A percentile compares a stretch with the other conserved stretches of the same genome.
Evolutionary conservation across 345 rosid genomes (phyloP).

Genomic region (Gossypium raimondii): DNA sequence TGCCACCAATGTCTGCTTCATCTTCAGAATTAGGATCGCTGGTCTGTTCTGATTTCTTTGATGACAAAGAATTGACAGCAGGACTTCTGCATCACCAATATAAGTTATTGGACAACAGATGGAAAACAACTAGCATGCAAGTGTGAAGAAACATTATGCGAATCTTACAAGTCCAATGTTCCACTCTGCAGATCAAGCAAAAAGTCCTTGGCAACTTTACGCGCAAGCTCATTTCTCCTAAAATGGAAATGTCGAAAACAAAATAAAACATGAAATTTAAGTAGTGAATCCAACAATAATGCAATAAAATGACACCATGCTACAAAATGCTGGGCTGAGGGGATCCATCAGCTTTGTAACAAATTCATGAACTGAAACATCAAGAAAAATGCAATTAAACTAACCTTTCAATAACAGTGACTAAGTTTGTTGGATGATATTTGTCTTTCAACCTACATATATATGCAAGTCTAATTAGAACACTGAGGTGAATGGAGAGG

Average conservation of each 20-base stretch:
- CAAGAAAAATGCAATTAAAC: not conserved
- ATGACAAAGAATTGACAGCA: slow-evolving; percentile 39
- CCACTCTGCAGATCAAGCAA: slow-evolving; percentile 87
- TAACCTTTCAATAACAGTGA: slow-evolving; percentile 80
- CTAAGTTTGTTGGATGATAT: slow-evolving; percentile 90
- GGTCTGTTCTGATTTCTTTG: slow-evolving; percentile 59
- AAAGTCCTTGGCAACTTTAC: slow-evolving; percentile 75
- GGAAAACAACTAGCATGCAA: slow-evolving; percentile 7
- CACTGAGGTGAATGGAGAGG: not conserved
- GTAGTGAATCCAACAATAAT: not conserved
- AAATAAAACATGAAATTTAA: not conserved
- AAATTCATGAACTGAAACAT: not conserved
- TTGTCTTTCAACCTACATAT: slow-evolving; percentile 79
- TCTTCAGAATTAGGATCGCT: slow-evolving; percentile 82
- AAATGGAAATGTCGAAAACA: not conserved
- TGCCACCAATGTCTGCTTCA: slow-evolving; percentile 63
- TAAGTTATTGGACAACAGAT: not conserved
- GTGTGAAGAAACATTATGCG: not conserved
- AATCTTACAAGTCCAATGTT: slow-evolving; percentile 72
- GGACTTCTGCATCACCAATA: slow-evolving; percentile 64
- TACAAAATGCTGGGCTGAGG: not conserved
- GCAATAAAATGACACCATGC: not conserved
- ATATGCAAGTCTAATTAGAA: slow-evolving; percentile 22
- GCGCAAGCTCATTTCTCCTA: slow-evolving; percentile 91
- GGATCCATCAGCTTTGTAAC: not conserved